These are phyloP conservation scores for Suaeda aralocaspica DNA, from an alignment of 148 eudicot genomes.

Conservation along the genomic window DNA sequence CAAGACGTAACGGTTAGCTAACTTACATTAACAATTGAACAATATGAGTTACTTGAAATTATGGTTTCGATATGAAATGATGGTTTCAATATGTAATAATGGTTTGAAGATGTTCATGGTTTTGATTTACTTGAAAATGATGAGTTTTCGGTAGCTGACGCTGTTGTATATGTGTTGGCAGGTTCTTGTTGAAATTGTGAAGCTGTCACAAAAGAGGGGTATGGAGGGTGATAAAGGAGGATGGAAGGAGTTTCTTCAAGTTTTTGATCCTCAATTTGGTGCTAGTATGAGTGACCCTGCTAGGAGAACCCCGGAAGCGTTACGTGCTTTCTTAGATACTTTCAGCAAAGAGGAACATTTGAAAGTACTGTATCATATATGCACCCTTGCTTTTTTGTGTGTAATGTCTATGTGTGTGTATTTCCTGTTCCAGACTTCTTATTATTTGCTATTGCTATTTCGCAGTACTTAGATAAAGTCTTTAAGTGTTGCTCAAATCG, in stretches of 20 bases:
- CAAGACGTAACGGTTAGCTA: too few species aligned
- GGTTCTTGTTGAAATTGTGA: conserved; percentile 76
- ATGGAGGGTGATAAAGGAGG: conserved; percentile 73
- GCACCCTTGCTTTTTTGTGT: too few species aligned
- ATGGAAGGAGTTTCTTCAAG: conserved; percentile 78
- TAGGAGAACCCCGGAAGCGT: conserved; percentile 40
- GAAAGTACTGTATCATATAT: conserved; percentile 49
- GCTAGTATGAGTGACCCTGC: conserved; percentile 79
- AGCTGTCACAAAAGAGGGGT: conserved; percentile 60
- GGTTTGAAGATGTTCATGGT: too few species aligned
- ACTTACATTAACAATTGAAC: too few species aligned
- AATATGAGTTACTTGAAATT: too few species aligned
- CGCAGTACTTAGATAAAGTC: conserved; percentile 57
- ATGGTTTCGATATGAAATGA: too few species aligned
- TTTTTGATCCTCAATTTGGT: conserved; percentile 62
- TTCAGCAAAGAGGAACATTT: conserved; percentile 56
- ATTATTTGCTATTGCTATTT: conserved; percentile 8
- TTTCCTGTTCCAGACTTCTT: conserved; percentile 11
- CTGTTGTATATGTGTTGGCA: conserved; percentile 3
- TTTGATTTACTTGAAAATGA: background rate
- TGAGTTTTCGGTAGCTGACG: conserved; percentile 1
- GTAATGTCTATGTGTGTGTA: background rate
- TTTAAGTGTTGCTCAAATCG: conserved; percentile 40
- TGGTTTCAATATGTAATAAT: too few species aligned
- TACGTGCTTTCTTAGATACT: conserved; percentile 64